A percentile compares a stretch with the other conserved stretches of the same genome.
phyloP scores from a whole-genome alignment of 2,329 filamentous ascomycete genomes.

The Phyllosticta citriasiana region DNA sequence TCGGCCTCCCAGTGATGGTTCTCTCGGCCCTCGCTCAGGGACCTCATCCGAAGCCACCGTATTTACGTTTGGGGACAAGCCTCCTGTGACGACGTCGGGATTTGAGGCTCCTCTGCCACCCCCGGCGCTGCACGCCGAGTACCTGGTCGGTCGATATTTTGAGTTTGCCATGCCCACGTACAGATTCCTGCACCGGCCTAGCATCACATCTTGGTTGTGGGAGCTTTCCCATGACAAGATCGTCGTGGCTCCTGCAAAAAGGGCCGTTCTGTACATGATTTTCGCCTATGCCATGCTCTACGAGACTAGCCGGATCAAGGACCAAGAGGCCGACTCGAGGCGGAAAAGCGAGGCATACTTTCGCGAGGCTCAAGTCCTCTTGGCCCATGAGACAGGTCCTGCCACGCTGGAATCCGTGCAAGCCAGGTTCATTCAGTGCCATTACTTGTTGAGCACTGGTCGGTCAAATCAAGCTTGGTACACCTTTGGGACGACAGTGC shows the following conservation, averaged over 20 bases:
- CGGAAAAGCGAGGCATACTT: constrained; percentile 37
- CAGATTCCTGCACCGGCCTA: constrained; percentile 46
- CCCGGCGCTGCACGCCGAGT: background rate
- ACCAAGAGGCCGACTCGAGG: constrained; percentile 1
- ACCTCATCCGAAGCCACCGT: background rate
- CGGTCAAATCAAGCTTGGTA: constrained; percentile 54
- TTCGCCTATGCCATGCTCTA: constrained; percentile 39
- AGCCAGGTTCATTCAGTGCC: constrained; percentile 46
- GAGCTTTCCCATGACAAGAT: background rate
- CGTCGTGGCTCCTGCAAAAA: constrained; percentile 23
- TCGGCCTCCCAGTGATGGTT: background rate
- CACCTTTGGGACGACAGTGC: constrained; percentile 47
- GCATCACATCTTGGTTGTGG: constrained; percentile 38
- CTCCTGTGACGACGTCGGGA: background rate
- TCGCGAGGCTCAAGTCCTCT: constrained; percentile 32
- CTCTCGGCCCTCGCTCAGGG: background rate
- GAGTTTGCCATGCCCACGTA: constrained; percentile 52
- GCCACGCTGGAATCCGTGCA: constrained; percentile 49
- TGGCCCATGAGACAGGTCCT: constrained; percentile 42
- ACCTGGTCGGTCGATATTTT: constrained; percentile 45
- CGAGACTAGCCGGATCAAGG: background rate
- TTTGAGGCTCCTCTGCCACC: background rate
- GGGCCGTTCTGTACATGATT: constrained; percentile 22
- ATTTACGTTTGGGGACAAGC: constrained; percentile 6
- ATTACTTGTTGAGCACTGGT: constrained; percentile 50